A percentile compares a stretch with the other conserved stretches of the same genome.
These are phyloP conservation scores for Aureobasidium sp. DNA, from an alignment of 2,329 filamentous ascomycete genomes.

Conservation along the genomic window DNA sequence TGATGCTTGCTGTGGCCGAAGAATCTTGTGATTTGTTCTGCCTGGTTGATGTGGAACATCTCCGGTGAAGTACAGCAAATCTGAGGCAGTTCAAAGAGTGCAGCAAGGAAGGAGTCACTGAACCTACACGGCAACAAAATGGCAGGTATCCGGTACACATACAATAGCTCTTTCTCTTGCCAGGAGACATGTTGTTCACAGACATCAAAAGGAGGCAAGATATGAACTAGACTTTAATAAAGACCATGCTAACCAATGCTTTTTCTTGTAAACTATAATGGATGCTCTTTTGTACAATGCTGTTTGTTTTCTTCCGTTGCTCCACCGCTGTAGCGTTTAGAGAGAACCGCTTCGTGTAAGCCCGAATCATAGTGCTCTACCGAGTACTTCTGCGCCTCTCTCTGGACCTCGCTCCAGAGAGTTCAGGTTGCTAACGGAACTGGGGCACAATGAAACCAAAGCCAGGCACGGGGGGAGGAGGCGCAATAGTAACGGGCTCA, in stretches of 20 bases:
- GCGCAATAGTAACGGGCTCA: constrained; percentile 33
- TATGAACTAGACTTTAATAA: not conserved
- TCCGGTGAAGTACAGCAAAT: not conserved
- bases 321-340: not conserved
- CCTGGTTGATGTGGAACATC: not conserved
- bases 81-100: not conserved
- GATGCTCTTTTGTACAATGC: not conserved
- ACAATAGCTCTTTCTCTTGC: not conserved
- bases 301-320: not conserved
- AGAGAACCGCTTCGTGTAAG: not conserved
- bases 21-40: not conserved
- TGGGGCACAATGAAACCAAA: constrained; percentile 31
- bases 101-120: not conserved
- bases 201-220: not conserved
- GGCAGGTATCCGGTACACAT: not conserved
- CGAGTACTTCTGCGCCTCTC: not conserved
- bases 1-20: not conserved
- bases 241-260: not conserved
- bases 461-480: constrained; percentile 34
- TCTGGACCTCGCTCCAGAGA: not conserved
- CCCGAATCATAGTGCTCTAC: not conserved
- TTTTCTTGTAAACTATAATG: not conserved
- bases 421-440: constrained; percentile 1
- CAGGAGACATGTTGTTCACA: not conserved
- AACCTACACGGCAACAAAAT: not conserved